Evolutionary conservation across 2,329 filamentous ascomycete species (phyloP).

Genomic region (Immersiporthe knoxdaviesiana): DNA sequence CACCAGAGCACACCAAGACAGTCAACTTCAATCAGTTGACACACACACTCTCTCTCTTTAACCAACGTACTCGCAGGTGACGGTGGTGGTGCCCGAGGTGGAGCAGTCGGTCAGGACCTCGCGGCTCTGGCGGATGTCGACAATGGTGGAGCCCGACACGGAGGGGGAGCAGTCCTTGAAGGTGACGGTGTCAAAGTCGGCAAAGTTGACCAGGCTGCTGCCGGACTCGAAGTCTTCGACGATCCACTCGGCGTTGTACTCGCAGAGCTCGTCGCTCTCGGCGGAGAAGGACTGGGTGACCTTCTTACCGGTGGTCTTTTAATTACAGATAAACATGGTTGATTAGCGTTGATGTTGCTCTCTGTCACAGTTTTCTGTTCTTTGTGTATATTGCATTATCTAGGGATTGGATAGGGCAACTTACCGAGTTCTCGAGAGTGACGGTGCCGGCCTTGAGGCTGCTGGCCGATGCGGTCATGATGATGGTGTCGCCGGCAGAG

Average conservation of each 20-base stretch:
- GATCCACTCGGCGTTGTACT: constrained; percentile 65
- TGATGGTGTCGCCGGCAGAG: constrained; percentile 26
- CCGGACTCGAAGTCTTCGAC: constrained; percentile 55
- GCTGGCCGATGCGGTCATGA: constrained; percentile 39
- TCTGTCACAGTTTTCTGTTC: neutral
- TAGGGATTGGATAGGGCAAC: too few species aligned
- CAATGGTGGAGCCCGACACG: constrained; percentile 46
- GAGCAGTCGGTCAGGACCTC: constrained; percentile 24
- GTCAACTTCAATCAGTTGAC: too few species aligned
- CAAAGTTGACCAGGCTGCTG: constrained; percentile 45
- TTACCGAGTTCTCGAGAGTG: constrained; percentile 45
- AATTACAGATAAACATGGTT: too few species aligned
- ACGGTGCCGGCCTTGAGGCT: constrained; percentile 47
- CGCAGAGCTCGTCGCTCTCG: constrained; percentile 48
- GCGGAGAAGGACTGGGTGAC: constrained; percentile 54
- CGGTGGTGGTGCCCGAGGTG: constrained; percentile 20
- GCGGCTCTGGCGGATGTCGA: constrained; percentile 25
- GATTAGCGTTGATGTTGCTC: neutral
- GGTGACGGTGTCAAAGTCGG: constrained; percentile 48
- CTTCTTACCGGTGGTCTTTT: constrained; percentile 48
- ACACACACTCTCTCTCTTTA: constrained; percentile 11
- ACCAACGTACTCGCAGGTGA: constrained; percentile 41
- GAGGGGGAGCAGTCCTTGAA: constrained; percentile 44
- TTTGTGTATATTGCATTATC: too few species aligned
- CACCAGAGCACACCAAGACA: too few species aligned